These are phyloP conservation scores for Boletus pseudopeckii DNA, from an alignment of 768 basidiomycete species.

Conservation along the genomic window DNA sequence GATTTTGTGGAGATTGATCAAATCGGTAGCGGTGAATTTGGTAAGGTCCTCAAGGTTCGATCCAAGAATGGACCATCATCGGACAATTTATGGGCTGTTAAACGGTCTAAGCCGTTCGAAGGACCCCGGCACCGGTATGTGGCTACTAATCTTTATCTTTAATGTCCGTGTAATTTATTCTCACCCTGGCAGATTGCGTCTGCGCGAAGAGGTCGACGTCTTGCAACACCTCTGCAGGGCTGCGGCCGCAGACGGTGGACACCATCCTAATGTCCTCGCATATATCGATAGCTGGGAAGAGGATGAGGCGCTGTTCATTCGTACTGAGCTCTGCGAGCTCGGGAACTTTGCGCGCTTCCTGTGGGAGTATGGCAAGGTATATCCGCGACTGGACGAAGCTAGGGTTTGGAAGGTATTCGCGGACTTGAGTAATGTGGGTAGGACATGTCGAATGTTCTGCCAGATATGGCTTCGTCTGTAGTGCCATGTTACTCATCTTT, in stretches of 20 bases:
- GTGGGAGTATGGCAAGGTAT: conserved; percentile 83
- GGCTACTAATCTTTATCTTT: conserved; percentile 23
- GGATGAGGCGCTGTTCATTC: conserved; percentile 81
- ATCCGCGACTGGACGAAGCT: conserved; percentile 85
- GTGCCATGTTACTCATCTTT: conserved; percentile 25
- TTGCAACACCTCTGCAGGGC: conserved; percentile 67
- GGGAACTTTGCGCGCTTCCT: conserved; percentile 91
- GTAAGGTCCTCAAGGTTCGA: conserved; percentile 83
- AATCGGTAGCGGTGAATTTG: conserved; percentile 91
- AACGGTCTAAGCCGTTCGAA: conserved; percentile 91
- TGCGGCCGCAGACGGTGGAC: conserved; percentile 24
- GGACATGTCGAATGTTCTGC: background rate
- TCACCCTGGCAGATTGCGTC: conserved; percentile 54
- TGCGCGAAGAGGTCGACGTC: conserved; percentile 93
- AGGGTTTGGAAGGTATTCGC: conserved; percentile 94
- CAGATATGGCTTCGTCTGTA: conserved; percentile 25
- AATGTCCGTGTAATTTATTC: conserved; percentile 17
- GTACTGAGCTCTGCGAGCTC: conserved; percentile 89
- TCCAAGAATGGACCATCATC: conserved; percentile 53
- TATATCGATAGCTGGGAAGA: conserved; percentile 98
- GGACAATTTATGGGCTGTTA: conserved; percentile 73
- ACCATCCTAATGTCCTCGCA: conserved; percentile 78
- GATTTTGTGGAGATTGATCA: conserved; percentile 78
- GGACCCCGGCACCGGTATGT: conserved; percentile 83
- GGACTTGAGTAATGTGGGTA: conserved; percentile 83